Percentiles rank a stretch among this genome's conserved stretches.
Conservation (phyloP, 108 stramenopile species). For the Cyclotella atomus region DNA sequence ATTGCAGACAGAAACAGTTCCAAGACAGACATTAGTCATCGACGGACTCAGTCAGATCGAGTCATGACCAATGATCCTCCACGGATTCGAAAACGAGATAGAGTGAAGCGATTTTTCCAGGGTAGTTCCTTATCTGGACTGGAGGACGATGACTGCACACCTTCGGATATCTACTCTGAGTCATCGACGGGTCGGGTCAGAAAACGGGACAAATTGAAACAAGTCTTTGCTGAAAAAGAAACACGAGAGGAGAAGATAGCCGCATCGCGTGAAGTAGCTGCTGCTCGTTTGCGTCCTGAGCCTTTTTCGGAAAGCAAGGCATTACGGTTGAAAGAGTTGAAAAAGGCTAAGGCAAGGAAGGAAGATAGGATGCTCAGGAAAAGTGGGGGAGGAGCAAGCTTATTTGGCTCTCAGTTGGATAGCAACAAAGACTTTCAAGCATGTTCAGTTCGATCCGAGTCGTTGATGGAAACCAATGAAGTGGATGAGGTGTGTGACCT, state of each 20-base stretch:
- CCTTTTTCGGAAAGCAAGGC: conserved; percentile 49
- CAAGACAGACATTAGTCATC: not conserved
- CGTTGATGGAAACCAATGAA: not conserved
- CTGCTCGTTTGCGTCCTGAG: conserved; percentile 59
- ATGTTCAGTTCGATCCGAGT: not conserved
- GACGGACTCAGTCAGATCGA: not conserved
- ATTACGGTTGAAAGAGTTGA: conserved; percentile 60
- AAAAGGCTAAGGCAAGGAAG: conserved; percentile 46
- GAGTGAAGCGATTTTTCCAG: not conserved
- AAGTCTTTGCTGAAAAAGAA: not conserved
- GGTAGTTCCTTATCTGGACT: not conserved
- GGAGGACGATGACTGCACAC: not conserved
- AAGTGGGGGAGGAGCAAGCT: not conserved
- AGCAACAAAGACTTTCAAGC: not conserved
- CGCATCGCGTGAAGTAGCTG: conserved; percentile 53
- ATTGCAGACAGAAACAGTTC: not conserved
- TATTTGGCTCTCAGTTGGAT: not conserved
- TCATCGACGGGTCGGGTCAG: not conserved
- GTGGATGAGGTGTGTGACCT: not conserved
- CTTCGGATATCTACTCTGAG: not conserved
- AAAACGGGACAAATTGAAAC: conserved; percentile 2
- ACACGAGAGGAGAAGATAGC: conserved; percentile 49
- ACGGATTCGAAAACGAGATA: not conserved
- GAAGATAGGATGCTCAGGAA: conserved; percentile 1
- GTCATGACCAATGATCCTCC: not conserved